phyloP scores from a whole-genome alignment of 179 eudicot species.

The Patellifolia procumbens region DNA sequence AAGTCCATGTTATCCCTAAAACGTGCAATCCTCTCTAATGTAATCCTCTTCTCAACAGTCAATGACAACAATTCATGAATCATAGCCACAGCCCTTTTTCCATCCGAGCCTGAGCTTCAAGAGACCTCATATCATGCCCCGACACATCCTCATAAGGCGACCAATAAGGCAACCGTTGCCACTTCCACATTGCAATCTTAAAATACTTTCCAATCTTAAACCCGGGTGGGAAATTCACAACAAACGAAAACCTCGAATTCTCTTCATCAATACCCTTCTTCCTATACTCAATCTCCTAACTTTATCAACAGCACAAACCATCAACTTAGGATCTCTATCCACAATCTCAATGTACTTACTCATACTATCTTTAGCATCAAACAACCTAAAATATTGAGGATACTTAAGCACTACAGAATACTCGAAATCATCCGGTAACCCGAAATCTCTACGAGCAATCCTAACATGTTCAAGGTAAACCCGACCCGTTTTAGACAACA shows the following conservation, averaged over 20 bases:
- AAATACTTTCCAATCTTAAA: constrained; percentile 43
- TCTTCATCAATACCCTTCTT: constrained; percentile 38
- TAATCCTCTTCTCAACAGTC: constrained; percentile 52
- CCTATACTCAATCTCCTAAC: constrained; percentile 46
- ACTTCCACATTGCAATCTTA: constrained; percentile 52
- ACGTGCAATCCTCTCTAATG: constrained; percentile 48
- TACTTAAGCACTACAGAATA: constrained; percentile 41
- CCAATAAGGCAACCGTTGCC: constrained; percentile 54
- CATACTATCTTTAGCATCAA: constrained; percentile 47
- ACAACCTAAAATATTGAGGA: constrained; percentile 49
- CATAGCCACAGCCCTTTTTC: constrained; percentile 44
- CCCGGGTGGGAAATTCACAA: constrained; percentile 44
- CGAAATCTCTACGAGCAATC: constrained; percentile 50
- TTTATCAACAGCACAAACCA: constrained; percentile 43
- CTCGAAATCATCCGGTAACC: constrained; percentile 55
- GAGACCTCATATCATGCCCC: constrained; percentile 48
- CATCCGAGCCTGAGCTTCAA: constrained; percentile 45
- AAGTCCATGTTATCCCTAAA: constrained; percentile 39
- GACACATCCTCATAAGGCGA: constrained; percentile 46
- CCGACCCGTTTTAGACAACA: constrained; percentile 47
- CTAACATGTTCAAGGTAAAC: constrained; percentile 45
- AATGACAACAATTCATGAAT: constrained; percentile 45
- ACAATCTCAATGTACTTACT: constrained; percentile 53
- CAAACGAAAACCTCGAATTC: constrained; percentile 33
- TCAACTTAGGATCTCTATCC: constrained; percentile 34